Evolutionary conservation across 2,329 filamentous ascomycete genomes (phyloP), one percentile per base, ranked within the genome.

Genomic region (Pseudogymnoascus sp.): DNA sequence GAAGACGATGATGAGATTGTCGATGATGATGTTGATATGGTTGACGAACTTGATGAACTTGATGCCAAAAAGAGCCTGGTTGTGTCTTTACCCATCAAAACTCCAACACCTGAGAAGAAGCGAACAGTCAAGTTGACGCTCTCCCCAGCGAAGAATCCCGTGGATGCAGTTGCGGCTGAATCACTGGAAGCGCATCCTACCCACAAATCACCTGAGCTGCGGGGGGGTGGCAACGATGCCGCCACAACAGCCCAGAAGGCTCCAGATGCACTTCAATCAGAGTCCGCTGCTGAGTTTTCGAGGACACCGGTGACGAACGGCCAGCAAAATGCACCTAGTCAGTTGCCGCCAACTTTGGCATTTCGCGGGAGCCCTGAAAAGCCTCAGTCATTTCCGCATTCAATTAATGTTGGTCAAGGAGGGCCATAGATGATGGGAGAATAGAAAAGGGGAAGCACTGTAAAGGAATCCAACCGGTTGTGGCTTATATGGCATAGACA

Each of bases 71-170:
- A 80, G 68, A 90, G 86, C 68, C 80, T 93, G 42, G 82, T 96
- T 61, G 88, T 96, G 63, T 93, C 90, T 73, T 80, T 96, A 13
- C 80, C 81, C 6, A 75, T 86, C 38, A 72, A 72, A 42, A 72
- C 70, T 7, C 72, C 72, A 42, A 72, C 69, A 6, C 72, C 72
- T 19, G 72, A 74, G 31, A 65, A 64, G 37, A 72, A 70, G 61
- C 67, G 67, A 2, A 64, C 63, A 7, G 69, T 70, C 62, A 71
- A 72, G 40, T 40, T 82, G 59, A 61, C 11, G 33, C 35, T 40
- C 35, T 61, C 35, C 38, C 16, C 72, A 75, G 50, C 33, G 21
- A 61, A 61, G 33, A 40, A 61, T n/a, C 19, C 59, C n/a, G 19
- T 11, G 24, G 33, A 60, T 38, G 13, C 33, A 24, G 4, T 38